Percentiles rank a stretch among this genome's conserved stretches.
phyloP scores from a whole-genome alignment of 208 protist genomes.

The Acanthamoeba castellanii region DNA sequence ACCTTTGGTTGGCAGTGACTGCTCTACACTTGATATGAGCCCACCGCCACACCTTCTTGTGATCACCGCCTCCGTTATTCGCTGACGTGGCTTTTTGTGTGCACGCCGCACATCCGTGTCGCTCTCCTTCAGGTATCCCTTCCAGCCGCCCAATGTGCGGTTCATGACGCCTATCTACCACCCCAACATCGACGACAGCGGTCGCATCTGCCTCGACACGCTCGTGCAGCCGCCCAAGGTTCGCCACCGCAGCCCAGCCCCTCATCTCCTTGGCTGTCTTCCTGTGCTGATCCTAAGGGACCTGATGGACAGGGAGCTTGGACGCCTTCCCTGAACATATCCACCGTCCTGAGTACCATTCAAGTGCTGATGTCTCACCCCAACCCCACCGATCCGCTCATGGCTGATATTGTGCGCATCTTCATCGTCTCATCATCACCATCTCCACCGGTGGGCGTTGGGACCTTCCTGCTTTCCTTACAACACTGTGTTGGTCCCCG shows the following conservation, averaged over 20 bases:
- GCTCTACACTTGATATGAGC: slow-evolving; percentile 49
- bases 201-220: slow-evolving; percentile 91
- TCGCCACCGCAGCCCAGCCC: neutral
- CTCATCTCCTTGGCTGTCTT: neutral
- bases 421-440: neutral
- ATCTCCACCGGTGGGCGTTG: neutral
- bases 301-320: slow-evolving; percentile 75
- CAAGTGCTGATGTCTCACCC: slow-evolving; percentile 84
- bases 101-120: neutral
- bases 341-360: slow-evolving; percentile 82
- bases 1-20: neutral
- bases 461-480: neutral
- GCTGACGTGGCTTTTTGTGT: neutral
- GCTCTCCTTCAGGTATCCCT: slow-evolving; percentile 86
- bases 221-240: slow-evolving; percentile 87
- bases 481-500: neutral
- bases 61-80: neutral
- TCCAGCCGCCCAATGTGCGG: slow-evolving; percentile 89
- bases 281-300: neutral
- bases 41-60: neutral
- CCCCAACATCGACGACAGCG: slow-evolving; percentile 92
- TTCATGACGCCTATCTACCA: slow-evolving; percentile 93
- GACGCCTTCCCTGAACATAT: slow-evolving; percentile 83
- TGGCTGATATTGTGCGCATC: slow-evolving; percentile 84
- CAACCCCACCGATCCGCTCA: slow-evolving; percentile 86